Evolutionary conservation across 257 asterid genomes (phyloP), one percentile per base, ranked within the genome.

Genomic region (Capsicum pubescens): DNA sequence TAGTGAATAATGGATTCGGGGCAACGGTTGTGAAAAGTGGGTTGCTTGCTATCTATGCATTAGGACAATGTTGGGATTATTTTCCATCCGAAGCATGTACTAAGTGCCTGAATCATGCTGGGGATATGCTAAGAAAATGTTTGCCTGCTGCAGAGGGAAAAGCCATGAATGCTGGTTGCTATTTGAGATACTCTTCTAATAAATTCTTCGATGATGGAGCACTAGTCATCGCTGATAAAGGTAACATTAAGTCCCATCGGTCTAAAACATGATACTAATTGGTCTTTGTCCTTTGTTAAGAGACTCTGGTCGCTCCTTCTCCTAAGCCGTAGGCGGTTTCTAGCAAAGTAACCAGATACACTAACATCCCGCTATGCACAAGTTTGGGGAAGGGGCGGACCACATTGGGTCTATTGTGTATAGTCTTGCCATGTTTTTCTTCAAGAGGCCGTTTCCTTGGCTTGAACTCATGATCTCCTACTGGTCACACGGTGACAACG

Each of bases 181-280:
- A 82, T 36, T 57, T 85, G 86, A 85, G 88, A 68, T 85, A 85
- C 70, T 85, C 88, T 10, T 76, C 79, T 77, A 86, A 82, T 76
- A 86, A 82, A 66, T 86, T 83, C 39, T 55, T 81, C 32, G 7
- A 16, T 17, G 48, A 67, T 59, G 83, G 83, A 68, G 79, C 82
- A 32, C 50, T 77, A 54, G 57, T 76, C 52, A 21, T 84, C n/a
- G 46, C 81, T 58, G 59, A 59, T 80, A 74, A 84, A 76, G 74
- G 59, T 44, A 63, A 67, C 5, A 2, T 35, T 32, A 44, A 39
- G 17, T 39, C 14, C 57, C 12, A 39, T 12, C 58, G 19, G 15
- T 44, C 12, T 21, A 74, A 74, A 50, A 50, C 59, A 50, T 44
- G 57, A 44, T 44, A 4, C 16, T 60, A 57, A 60, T 50, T 55